These are phyloP conservation scores for Colletotrichum siamense DNA, from an alignment of 2,329 filamentous ascomycete species.

Conservation along the genomic window DNA sequence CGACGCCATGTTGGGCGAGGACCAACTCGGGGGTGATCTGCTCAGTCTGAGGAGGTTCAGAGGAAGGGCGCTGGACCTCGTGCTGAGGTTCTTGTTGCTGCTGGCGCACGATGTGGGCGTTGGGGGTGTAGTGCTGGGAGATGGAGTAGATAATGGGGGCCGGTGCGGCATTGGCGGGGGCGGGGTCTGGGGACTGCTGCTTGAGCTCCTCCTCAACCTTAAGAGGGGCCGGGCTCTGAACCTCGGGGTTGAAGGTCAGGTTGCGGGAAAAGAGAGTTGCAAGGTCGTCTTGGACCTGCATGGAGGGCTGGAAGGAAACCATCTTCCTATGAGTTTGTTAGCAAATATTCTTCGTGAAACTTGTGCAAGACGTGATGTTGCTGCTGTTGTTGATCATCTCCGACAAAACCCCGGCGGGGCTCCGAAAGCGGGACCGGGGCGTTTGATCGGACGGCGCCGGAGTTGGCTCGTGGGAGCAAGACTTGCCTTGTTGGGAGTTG, in stretches of 20 bases:
- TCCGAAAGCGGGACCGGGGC: not conserved
- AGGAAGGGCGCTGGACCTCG: conserved; percentile 51
- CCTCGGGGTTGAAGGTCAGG: conserved; percentile 65
- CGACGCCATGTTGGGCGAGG: conserved; percentile 70
- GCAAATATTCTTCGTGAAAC: not conserved
- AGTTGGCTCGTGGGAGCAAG: not conserved
- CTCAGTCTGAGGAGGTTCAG: conserved; percentile 55
- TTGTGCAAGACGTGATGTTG: not conserved
- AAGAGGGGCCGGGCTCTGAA: conserved; percentile 29
- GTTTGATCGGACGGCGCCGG: not conserved
- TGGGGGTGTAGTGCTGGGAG: conserved; percentile 85
- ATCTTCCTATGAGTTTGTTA: conserved; percentile 32
- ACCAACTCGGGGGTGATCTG: conserved; percentile 60
- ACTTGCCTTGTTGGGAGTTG: not conserved
- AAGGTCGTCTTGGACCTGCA: conserved; percentile 81
- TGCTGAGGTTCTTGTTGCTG: conserved; percentile 32
- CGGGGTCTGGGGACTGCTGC: conserved; percentile 25
- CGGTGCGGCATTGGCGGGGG: conserved; percentile 31
- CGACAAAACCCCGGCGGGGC: conserved; percentile 17
- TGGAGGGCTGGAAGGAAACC: conserved; percentile 46
- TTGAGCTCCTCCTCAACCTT: conserved; percentile 37
- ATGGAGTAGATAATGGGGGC: conserved; percentile 72
- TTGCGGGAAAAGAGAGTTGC: conserved; percentile 79
- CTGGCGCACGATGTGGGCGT: conserved; percentile 65
- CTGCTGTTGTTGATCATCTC: not conserved